phyloP scores from a whole-genome alignment of 116 monocot genomes.

The Zostera marina region DNA sequence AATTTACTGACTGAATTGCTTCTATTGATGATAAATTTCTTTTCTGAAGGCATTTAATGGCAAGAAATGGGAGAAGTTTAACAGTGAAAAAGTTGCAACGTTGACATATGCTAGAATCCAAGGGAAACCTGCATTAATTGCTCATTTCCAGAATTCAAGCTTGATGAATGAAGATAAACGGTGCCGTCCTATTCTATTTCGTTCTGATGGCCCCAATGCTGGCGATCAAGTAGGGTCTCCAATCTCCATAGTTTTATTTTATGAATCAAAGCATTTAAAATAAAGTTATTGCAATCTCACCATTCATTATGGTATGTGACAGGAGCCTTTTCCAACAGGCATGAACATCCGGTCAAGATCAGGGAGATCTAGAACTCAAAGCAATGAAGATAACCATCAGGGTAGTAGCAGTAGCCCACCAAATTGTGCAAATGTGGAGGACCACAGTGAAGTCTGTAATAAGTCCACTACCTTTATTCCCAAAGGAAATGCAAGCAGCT shows the following conservation, averaged over 20 bases:
- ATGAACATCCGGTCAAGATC: constrained; percentile 61
- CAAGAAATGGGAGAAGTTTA: constrained; percentile 95
- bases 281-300: neutral
- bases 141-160: constrained; percentile 93
- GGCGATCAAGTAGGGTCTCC: constrained; percentile 53
- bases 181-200: constrained; percentile 88
- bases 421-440: constrained; percentile 4
- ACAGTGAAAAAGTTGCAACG: constrained; percentile 88
- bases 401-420: neutral
- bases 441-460: neutral
- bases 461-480: neutral
- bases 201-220: constrained; percentile 60
- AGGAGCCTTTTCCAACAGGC: constrained; percentile 93
- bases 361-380: constrained; percentile 31
- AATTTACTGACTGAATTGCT: neutral
- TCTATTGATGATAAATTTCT: neutral
- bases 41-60: constrained; percentile 71
- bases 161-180: constrained; percentile 93
- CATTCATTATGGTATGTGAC: constrained; percentile 4
- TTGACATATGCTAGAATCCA: constrained; percentile 91
- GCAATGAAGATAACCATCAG: constrained; percentile 32
- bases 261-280: neutral
- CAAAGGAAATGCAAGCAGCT: neutral
- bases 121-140: constrained; percentile 68
- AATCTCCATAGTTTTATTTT: neutral